Evolutionary conservation across 495 filamentous ascomycete species (phyloP), one percentile per base, ranked within the genome.

Genomic region (Trichoderma gamsii): DNA sequence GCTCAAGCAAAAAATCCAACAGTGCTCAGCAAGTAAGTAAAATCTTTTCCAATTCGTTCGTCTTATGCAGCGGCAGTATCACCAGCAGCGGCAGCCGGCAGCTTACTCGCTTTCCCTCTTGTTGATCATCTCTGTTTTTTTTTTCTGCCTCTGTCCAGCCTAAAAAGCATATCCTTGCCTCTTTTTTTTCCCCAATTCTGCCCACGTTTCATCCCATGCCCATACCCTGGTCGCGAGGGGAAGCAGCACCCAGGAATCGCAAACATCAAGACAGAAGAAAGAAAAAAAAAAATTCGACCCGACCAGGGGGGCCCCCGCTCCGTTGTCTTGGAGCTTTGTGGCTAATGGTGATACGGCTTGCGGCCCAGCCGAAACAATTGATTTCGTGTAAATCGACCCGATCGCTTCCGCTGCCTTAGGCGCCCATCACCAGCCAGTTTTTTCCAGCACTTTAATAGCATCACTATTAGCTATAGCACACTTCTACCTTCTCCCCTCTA

Each of bases 311-410:
- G 3, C 56, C 56, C 56, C 56, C 23, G 56, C 56, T 18, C 25
- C 12, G 1, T 5, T 32, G 23, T 27, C 56, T 27, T 32, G 25
- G 23, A 13, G 16, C 35, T 38, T 38, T 38, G 35, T 32, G 23
- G 23, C 56, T 29, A 61, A 2, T 32, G 27, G 56, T 27, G 23
- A 61, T 15, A 61, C 56, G 56, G 27, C 56, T 4, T 29, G 56
- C 56, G 56, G 56, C 15, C 56, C 56, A 32, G 25, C 56, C 56
- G 56, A 61, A 61, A 61, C 56, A 61, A 29, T 32, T 61, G 27
- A 29, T 61, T 61, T 56, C 21, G 16, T 56, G 16, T 56, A 61
- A 18, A 32, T 11, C 56, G 32, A 29, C 27, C 23, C 56, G 23
- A 61, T 61, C 56, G n/a, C 2, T 61, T 25, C 56, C 56, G 56